Evolutionary conservation across 1,139 yeast genomes (phyloP).

Genomic region (Geotrichum carabidarum): DNA sequence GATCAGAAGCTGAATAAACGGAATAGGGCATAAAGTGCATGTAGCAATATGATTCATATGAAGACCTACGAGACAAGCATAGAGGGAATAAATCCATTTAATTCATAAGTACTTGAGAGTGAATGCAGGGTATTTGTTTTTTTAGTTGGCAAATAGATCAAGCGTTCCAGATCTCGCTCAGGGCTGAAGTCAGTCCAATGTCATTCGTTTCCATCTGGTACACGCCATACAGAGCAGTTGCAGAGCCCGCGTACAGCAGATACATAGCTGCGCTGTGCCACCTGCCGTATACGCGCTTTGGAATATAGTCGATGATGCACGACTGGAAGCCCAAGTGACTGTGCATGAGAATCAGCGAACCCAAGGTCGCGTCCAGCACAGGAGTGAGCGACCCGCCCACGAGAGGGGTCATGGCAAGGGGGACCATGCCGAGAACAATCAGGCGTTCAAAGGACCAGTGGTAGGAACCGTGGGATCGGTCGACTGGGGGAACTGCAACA

Average conservation of each 20-base stretch:
- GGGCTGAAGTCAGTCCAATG: conserved; percentile 48
- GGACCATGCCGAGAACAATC: conserved; percentile 67
- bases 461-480: conserved; percentile 69
- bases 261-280: conserved; percentile 62
- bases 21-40: background rate
- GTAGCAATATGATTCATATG: background rate
- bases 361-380: conserved; percentile 62
- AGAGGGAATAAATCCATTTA: background rate
- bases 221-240: conserved; percentile 69
- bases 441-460: conserved; percentile 86
- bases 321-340: conserved; percentile 76
- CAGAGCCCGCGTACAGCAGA: conserved; percentile 65
- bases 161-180: conserved; percentile 42
- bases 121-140: background rate
- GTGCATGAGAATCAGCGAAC: conserved; percentile 63
- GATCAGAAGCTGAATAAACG: background rate
- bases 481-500: conserved; percentile 55
- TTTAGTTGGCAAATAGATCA: conserved; percentile 21
- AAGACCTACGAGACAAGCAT: too few relatives aligned
- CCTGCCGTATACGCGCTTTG: conserved; percentile 71
- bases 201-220: conserved; percentile 67
- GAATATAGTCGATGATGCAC: conserved; percentile 86
- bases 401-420: conserved; percentile 68
- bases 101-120: background rate
- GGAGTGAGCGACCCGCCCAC: conserved; percentile 61